Evolutionary conservation across 805 yeast genomes (phyloP).

Genomic region (Yarrowia bubula): DNA sequence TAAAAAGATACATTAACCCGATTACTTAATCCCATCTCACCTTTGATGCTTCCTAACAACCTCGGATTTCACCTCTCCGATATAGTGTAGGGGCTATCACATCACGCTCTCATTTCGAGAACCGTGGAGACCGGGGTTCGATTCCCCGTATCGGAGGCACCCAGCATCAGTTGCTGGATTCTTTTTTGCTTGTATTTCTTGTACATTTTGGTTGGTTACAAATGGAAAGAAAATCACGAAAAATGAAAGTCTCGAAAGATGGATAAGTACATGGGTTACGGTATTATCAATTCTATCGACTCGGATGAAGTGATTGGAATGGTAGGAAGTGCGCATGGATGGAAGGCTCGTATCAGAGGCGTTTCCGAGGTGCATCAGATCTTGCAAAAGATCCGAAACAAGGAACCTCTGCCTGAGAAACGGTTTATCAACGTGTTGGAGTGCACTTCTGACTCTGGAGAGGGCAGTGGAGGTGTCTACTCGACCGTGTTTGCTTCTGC

Average conservation of each 20-base stretch:
- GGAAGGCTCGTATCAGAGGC: slow-evolving; percentile 71
- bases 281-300: slow-evolving; percentile 58
- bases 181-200: too few relatives aligned
- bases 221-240: too few relatives aligned
- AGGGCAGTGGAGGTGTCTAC: slow-evolving; percentile 7
- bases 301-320: slow-evolving; percentile 54
- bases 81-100: slow-evolving; percentile 27
- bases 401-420: slow-evolving; percentile 46
- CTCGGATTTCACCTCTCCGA: background rate
- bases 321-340: slow-evolving; percentile 55
- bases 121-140: slow-evolving; percentile 28
- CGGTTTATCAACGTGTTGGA: slow-evolving; percentile 65
- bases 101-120: slow-evolving; percentile 25
- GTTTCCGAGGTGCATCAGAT: slow-evolving; percentile 60
- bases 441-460: background rate
- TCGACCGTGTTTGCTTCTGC: slow-evolving; percentile 50
- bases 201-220: too few relatives aligned
- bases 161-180: too few relatives aligned
- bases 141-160: slow-evolving; percentile 25
- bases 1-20: too few relatives aligned
- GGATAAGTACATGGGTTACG: background rate
- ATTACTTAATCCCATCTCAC: too few relatives aligned
- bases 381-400: slow-evolving; percentile 50
- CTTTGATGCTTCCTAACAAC: too few relatives aligned
- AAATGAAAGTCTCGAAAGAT: background rate